phyloP scores from a whole-genome alignment of 2,329 filamentous ascomycete genomes.

The Plectosphaerella cucumerina region DNA sequence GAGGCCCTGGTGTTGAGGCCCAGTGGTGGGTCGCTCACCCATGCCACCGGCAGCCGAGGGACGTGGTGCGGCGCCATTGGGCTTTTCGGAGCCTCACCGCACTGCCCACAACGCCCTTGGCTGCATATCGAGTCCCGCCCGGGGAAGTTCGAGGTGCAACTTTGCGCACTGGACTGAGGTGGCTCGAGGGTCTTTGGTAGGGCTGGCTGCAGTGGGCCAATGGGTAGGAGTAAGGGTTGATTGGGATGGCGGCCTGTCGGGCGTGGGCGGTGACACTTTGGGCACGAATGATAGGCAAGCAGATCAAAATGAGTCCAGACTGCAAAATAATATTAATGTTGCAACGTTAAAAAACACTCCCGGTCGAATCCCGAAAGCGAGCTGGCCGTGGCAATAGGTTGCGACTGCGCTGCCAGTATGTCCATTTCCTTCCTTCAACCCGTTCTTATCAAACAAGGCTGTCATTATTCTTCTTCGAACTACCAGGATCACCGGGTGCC shows the following conservation, averaged over 20 bases:
- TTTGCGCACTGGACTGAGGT: too few species aligned
- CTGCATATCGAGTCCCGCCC: background rate
- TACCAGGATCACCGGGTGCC: background rate
- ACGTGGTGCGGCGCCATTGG: conserved; percentile 4
- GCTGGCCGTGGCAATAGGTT: too few species aligned
- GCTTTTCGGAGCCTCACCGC: background rate
- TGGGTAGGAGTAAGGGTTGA: background rate
- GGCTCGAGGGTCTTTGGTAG: too few species aligned
- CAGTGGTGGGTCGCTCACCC: background rate
- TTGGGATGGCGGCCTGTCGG: background rate
- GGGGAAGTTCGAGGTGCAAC: background rate
- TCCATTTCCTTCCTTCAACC: too few species aligned
- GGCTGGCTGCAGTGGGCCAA: background rate
- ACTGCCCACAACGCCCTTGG: background rate
- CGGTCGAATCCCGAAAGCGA: too few species aligned
- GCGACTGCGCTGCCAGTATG: too few species aligned
- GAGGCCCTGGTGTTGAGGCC: background rate
- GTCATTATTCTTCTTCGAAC: too few species aligned
- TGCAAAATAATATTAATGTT: too few species aligned
- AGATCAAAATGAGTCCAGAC: too few species aligned
- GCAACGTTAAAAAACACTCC: too few species aligned
- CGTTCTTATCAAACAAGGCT: too few species aligned
- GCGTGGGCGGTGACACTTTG: background rate
- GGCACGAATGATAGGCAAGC: background rate
- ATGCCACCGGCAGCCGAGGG: background rate